phyloP scores from a whole-genome alignment of 78 protist species.

The Dictyostelium brefeldianum region DNA sequence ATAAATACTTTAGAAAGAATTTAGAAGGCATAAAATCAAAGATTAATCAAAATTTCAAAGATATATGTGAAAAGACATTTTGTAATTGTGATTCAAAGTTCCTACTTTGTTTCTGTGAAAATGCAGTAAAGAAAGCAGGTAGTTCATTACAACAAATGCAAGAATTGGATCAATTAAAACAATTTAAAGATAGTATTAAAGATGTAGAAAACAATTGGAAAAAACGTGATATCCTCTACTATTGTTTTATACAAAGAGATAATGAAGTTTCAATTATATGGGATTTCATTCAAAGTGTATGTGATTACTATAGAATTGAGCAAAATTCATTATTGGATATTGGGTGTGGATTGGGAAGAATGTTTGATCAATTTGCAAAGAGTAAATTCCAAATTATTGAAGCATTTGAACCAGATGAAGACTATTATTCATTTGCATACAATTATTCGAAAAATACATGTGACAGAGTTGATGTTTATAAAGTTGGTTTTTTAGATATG shows the following conservation, averaged over 20 bases:
- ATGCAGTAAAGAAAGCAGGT: background rate
- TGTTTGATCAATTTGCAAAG: constrained; percentile 35
- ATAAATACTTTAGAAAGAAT: constrained; percentile 12
- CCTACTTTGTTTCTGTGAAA: background rate
- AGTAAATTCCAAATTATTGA: constrained; percentile 40
- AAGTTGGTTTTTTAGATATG: constrained; percentile 44
- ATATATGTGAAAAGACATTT: background rate
- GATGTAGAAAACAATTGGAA: constrained; percentile 21
- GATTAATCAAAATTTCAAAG: constrained; percentile 4
- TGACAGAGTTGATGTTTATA: constrained; percentile 30
- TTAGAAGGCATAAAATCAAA: constrained; percentile 3
- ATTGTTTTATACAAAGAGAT: constrained; percentile 66
- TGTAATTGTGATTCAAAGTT: constrained; percentile 13
- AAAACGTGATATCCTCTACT: constrained; percentile 64
- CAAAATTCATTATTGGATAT: constrained; percentile 14
- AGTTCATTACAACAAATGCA: background rate
- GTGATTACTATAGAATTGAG: background rate
- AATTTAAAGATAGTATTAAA: constrained; percentile 15
- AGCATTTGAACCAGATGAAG: constrained; percentile 65
- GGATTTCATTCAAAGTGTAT: constrained; percentile 17
- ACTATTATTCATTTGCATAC: constrained; percentile 36
- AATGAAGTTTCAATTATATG: constrained; percentile 15
- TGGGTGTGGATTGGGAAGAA: constrained; percentile 70
- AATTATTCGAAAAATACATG: constrained; percentile 39
- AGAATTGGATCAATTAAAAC: background rate